These are phyloP conservation scores for Echinosophora koreensis DNA, from an alignment of 306 rosid genomes.

Conservation along the genomic window DNA sequence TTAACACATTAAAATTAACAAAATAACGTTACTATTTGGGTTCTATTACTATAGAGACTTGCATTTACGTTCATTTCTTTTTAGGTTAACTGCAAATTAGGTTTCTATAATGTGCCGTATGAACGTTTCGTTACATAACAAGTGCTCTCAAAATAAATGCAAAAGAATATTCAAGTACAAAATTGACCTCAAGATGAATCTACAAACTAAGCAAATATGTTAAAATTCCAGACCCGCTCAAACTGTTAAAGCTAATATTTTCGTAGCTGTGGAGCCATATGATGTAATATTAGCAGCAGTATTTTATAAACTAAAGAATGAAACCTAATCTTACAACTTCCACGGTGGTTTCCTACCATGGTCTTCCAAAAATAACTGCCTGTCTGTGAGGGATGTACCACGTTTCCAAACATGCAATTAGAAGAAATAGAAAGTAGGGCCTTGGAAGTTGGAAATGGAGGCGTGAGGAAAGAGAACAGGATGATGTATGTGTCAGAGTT, in stretches of 20 bases:
- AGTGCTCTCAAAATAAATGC: not conserved
- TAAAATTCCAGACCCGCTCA: too few species aligned
- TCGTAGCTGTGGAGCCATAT: too few species aligned
- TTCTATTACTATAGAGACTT: not conserved
- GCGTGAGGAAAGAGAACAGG: not conserved
- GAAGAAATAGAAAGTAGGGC: conserved; percentile 17
- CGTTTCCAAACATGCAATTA: too few species aligned
- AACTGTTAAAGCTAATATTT: too few species aligned
- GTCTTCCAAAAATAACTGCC: not conserved
- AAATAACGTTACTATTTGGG: not conserved
- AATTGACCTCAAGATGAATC: not conserved
- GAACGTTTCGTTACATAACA: not conserved
- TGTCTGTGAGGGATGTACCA: not conserved
- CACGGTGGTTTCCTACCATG: not conserved
- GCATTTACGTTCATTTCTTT: not conserved
- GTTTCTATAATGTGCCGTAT: not conserved
- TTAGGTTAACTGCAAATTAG: not conserved
- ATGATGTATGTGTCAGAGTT: not conserved
- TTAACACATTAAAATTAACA: not conserved
- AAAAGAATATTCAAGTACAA: conserved; percentile 10
- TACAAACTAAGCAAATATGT: not conserved
- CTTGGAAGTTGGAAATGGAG: not conserved
- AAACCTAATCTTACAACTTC: not conserved
- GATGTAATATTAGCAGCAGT: not conserved
- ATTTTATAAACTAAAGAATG: not conserved